Percentiles rank a stretch among this genome's conserved stretches.
phyloP scores from a whole-genome alignment of 495 filamentous ascomycete species.

The Talaromyces trachyspermus region DNA sequence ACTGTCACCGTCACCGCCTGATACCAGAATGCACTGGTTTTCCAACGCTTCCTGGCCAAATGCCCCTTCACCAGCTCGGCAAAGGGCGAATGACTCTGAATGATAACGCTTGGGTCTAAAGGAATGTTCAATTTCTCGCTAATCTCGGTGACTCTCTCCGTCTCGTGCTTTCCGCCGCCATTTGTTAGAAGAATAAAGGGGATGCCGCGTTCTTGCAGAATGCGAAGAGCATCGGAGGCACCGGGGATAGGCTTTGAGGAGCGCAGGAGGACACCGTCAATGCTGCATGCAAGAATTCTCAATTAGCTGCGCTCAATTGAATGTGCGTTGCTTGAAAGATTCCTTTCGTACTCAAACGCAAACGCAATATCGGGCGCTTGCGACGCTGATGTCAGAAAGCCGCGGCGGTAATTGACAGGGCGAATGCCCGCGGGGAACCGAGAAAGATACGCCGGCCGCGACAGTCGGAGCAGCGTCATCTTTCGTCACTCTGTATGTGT shows the following conservation, averaged over 20 bases:
- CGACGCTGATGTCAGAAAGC: slow-evolving; percentile 23
- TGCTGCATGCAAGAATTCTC: slow-evolving; percentile 41
- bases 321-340: slow-evolving; percentile 10
- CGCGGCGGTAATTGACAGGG: slow-evolving; percentile 11
- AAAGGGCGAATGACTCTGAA: slow-evolving; percentile 84
- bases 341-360: slow-evolving; percentile 82
- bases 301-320: slow-evolving; percentile 1
- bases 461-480: not conserved
- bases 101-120: slow-evolving; percentile 57
- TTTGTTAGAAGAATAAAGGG: slow-evolving; percentile 87
- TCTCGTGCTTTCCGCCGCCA: slow-evolving; percentile 75
- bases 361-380: slow-evolving; percentile 62
- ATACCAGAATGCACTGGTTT: slow-evolving; percentile 71
- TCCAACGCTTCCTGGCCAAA: slow-evolving; percentile 36
- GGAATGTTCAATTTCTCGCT: slow-evolving; percentile 53
- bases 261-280: slow-evolving; percentile 94
- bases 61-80: slow-evolving; percentile 41
- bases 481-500: not conserved
- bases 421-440: not conserved
- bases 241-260: slow-evolving; percentile 71
- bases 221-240: slow-evolving; percentile 64
- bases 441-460: not conserved
- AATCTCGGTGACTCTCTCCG: slow-evolving; percentile 61
- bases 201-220: slow-evolving; percentile 62
- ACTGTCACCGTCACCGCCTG: slow-evolving; percentile 70